phyloP scores from a whole-genome alignment of 192 early-diverging fungal genomes.

The Endogone sp. region DNA sequence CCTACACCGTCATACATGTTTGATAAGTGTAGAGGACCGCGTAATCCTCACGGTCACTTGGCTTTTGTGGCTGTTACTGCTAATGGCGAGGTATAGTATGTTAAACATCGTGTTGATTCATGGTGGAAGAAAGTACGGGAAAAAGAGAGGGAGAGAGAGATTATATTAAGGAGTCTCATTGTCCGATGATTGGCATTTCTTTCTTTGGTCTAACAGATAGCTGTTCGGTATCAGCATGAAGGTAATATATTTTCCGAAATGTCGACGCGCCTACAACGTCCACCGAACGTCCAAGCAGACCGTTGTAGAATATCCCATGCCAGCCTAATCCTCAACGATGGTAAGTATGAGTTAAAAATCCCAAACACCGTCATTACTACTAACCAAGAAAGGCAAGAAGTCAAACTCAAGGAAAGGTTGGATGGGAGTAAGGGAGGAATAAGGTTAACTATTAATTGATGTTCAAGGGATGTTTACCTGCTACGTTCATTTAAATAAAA shows the following conservation, averaged over 20 bases:
- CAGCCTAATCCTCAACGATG: constrained; percentile 15
- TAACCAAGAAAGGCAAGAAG: too few relatives aligned
- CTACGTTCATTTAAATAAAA: constrained; percentile 1
- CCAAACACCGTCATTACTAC: not conserved
- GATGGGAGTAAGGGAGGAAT: too few relatives aligned
- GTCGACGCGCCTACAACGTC: constrained; percentile 19
- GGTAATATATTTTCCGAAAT: constrained; percentile 22
- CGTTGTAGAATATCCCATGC: constrained; percentile 33
- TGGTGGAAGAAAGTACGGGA: too few relatives aligned
- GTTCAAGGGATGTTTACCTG: too few relatives aligned
- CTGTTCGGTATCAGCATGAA: constrained; percentile 31
- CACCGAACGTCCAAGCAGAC: constrained; percentile 14
- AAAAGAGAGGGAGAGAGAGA: too few relatives aligned
- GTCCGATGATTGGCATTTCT: not conserved
- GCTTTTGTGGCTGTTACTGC: constrained; percentile 26
- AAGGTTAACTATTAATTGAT: too few relatives aligned
- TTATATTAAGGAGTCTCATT: too few relatives aligned
- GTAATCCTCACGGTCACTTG: constrained; percentile 31
- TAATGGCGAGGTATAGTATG: constrained; percentile 24
- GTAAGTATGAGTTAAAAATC: constrained; percentile 3
- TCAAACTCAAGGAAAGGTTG: too few relatives aligned
- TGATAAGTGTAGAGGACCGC: constrained; percentile 14
- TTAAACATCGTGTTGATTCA: too few relatives aligned
- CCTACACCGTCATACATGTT: constrained; percentile 1
- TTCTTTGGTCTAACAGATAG: not conserved